Conservation (phyloP, 805 yeast species). For the Kurtzmaniella fragi region DNA sequence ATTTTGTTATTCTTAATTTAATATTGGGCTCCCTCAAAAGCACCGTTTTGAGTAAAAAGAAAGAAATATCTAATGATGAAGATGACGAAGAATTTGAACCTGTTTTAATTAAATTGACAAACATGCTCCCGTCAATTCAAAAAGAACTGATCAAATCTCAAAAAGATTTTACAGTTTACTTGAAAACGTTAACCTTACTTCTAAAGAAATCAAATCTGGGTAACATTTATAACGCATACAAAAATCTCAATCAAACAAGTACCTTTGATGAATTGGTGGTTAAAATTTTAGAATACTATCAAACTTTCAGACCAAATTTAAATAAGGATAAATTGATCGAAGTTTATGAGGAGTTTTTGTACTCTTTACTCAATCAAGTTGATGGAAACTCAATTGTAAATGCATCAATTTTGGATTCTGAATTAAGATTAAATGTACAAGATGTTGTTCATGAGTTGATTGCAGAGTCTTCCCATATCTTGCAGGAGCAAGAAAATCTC, state of each 20-base stretch:
- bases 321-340: slow-evolving; percentile 5
- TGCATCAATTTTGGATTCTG: slow-evolving; percentile 13
- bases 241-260: slow-evolving; percentile 16
- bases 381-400: slow-evolving; percentile 2
- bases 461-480: slow-evolving; percentile 12
- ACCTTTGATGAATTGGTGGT: slow-evolving; percentile 23
- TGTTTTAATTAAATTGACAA: slow-evolving; percentile 17
- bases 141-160: slow-evolving; percentile 16
- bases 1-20: slow-evolving; percentile 26
- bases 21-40: slow-evolving; percentile 35
- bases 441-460: slow-evolving; percentile 19
- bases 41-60: slow-evolving; percentile 20
- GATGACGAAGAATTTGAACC: slow-evolving; percentile 10
- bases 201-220: slow-evolving; percentile 4
- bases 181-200: slow-evolving; percentile 1
- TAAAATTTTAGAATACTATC: slow-evolving; percentile 19
- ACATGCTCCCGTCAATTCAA: slow-evolving; percentile 17
- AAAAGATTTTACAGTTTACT: slow-evolving; percentile 4
- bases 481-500: slow-evolving; percentile 4
- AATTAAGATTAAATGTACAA: slow-evolving; percentile 19
- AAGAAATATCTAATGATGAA: slow-evolving; percentile 10
- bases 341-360: slow-evolving; percentile 11
- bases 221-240: slow-evolving; percentile 19
- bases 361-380: slow-evolving; percentile 5
- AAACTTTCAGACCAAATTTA: slow-evolving; percentile 6